Conservation (phyloP, 2,329 filamentous ascomycete species). For the Sphaerulina musiva region DNA sequence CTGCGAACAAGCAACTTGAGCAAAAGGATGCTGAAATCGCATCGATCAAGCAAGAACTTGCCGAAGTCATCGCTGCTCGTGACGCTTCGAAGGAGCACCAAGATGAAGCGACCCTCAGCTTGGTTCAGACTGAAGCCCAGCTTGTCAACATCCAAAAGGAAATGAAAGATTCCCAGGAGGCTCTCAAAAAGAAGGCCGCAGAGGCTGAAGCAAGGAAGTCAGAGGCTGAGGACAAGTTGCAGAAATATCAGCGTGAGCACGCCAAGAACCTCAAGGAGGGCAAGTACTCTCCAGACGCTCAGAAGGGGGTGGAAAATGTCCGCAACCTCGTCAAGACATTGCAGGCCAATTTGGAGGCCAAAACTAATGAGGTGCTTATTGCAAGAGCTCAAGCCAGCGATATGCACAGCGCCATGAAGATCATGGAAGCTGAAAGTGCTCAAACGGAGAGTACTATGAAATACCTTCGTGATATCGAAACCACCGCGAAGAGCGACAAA, state of each 20-base stretch:
- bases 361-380: constrained; percentile 44
- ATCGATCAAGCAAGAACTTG: constrained; percentile 38
- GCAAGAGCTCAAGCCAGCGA: constrained; percentile 42
- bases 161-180: constrained; percentile 23
- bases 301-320: constrained; percentile 50
- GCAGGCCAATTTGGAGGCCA: constrained; percentile 48
- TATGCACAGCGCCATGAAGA: constrained; percentile 24
- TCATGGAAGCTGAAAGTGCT: constrained; percentile 28
- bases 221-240: constrained; percentile 30
- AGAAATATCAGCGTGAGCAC: constrained; percentile 39
- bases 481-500: constrained; percentile 14
- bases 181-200: constrained; percentile 39
- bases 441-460: constrained; percentile 18
- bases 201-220: constrained; percentile 21
- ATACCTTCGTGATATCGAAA: constrained; percentile 24
- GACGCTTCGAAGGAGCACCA: constrained; percentile 38
- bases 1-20: constrained; percentile 11
- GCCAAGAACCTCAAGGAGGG: constrained; percentile 45
- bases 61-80: constrained; percentile 35
- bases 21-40: constrained; percentile 27
- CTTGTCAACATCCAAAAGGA: constrained; percentile 53
- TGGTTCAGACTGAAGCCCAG: constrained; percentile 34
- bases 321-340: constrained; percentile 52
- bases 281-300: constrained; percentile 42
- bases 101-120: constrained; percentile 34